Evolutionary conservation across 1,139 yeast genomes (phyloP).

Genomic region (Suhomyces taliae): DNA sequence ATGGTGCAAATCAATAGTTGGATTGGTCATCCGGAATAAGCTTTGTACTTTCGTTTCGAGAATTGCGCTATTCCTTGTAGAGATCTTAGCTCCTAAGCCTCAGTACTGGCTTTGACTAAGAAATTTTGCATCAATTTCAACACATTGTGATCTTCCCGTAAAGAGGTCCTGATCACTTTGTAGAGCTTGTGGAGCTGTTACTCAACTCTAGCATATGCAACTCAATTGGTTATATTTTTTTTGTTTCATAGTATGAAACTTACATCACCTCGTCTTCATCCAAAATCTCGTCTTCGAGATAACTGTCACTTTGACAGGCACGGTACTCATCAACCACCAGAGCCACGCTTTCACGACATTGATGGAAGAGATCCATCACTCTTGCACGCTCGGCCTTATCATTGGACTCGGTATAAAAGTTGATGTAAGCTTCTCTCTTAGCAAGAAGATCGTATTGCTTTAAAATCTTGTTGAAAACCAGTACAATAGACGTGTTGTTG

Average conservation of each 20-base stretch:
- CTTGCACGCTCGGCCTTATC: slow-evolving; percentile 41
- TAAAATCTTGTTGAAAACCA: slow-evolving; percentile 64
- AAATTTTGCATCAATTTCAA: too few species aligned
- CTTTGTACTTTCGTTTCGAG: too few species aligned
- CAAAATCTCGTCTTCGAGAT: slow-evolving; percentile 46
- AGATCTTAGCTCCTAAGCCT: too few species aligned
- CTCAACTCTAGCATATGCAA: background rate
- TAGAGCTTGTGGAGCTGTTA: too few species aligned
- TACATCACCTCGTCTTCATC: slow-evolving; percentile 19
- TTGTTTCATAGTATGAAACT: background rate
- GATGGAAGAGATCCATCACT: slow-evolving; percentile 75
- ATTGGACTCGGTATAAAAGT: slow-evolving; percentile 63
- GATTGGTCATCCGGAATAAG: too few species aligned
- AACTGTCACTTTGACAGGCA: slow-evolving; percentile 55
- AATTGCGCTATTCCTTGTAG: too few species aligned
- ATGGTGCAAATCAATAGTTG: too few species aligned
- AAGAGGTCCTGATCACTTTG: too few species aligned
- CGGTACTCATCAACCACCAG: slow-evolving; percentile 72
- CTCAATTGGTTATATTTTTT: background rate
- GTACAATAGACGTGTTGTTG: slow-evolving; percentile 71
- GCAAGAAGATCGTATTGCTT: slow-evolving; percentile 80
- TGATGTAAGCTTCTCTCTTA: slow-evolving; percentile 80
- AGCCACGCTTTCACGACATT: slow-evolving; percentile 72
- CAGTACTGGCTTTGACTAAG: too few species aligned
- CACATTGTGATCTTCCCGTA: too few species aligned